A percentile compares a stretch with the other conserved stretches of the same genome.
Evolutionary conservation across 2,329 filamentous ascomycete species (phyloP).

Genomic region (Scedosporium aurantiacum): DNA sequence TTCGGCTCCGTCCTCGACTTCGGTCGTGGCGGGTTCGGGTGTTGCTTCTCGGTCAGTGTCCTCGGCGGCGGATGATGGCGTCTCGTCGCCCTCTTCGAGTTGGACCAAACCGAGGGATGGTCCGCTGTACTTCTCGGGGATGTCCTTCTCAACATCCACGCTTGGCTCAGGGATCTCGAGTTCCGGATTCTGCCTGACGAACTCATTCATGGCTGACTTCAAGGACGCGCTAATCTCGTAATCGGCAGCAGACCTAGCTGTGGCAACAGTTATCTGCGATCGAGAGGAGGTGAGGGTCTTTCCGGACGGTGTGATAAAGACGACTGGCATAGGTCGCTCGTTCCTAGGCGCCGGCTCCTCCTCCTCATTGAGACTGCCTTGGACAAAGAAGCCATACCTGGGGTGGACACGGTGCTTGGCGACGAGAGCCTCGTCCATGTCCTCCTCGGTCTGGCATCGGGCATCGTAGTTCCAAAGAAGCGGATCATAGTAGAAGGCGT

Average conservation of each 20-base stretch:
- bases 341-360: conserved; percentile 28
- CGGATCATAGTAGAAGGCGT: conserved; percentile 42
- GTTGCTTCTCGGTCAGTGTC: neutral
- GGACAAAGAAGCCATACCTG: conserved; percentile 40
- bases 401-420: conserved; percentile 41
- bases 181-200: conserved; percentile 24
- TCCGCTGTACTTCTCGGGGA: conserved; percentile 7
- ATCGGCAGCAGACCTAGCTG: conserved; percentile 22
- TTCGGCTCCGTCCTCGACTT: conserved; percentile 1
- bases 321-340: conserved; percentile 35
- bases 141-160: conserved; percentile 14
- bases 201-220: conserved; percentile 21
- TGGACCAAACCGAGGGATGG: conserved; percentile 7
- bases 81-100: neutral
- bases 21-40: neutral
- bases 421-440: conserved; percentile 40
- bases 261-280: conserved; percentile 24
- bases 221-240: conserved; percentile 23
- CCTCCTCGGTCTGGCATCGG: conserved; percentile 33
- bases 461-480: conserved; percentile 42
- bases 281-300: conserved; percentile 38
- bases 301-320: conserved; percentile 37
- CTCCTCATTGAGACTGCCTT: conserved; percentile 32
- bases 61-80: neutral
- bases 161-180: conserved; percentile 15